A percentile compares a stretch with the other conserved stretches of the same genome.
Evolutionary conservation across 768 basidiomycete species (phyloP).

Genomic region (Candolleomyces aberdarensis): DNA sequence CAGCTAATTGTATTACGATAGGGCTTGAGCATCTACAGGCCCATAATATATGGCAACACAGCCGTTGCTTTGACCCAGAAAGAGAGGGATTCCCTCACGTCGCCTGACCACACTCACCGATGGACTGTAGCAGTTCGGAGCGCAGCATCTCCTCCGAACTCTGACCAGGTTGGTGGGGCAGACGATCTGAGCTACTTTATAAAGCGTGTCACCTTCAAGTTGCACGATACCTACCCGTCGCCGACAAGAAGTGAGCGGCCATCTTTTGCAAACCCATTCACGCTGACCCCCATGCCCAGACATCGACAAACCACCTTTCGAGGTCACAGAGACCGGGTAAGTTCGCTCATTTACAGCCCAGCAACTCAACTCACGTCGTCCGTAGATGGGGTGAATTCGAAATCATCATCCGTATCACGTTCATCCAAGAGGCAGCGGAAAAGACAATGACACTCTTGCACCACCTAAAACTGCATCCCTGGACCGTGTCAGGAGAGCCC

Average conservation of each 20-base stretch:
- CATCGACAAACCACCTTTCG: slow-evolving; percentile 90
- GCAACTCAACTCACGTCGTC: neutral
- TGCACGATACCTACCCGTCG: slow-evolving; percentile 95
- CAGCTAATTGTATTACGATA: slow-evolving; percentile 26
- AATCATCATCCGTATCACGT: slow-evolving; percentile 87
- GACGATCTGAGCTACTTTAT: slow-evolving; percentile 91
- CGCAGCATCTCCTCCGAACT: slow-evolving; percentile 70
- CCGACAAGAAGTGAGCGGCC: slow-evolving; percentile 75
- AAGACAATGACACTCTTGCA: slow-evolving; percentile 87
- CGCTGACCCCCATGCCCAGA: slow-evolving; percentile 40
- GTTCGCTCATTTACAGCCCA: slow-evolving; percentile 14
- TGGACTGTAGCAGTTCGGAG: slow-evolving; percentile 97
- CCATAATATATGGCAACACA: slow-evolving; percentile 95
- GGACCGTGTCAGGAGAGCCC: slow-evolving; percentile 62
- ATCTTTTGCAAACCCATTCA: neutral
- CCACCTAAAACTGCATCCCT: slow-evolving; percentile 93
- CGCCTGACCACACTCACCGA: slow-evolving; percentile 84
- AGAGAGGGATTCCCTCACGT: slow-evolving; percentile 56
- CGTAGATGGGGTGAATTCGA: slow-evolving; percentile 98
- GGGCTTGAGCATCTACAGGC: slow-evolving; percentile 86
- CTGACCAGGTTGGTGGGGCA: slow-evolving; percentile 81
- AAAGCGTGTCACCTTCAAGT: slow-evolving; percentile 94
- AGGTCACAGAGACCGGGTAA: slow-evolving; percentile 93
- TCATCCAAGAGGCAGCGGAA: slow-evolving; percentile 86
- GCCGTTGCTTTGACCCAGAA: slow-evolving; percentile 72